Evolutionary conservation across 2,329 filamentous ascomycete species (phyloP), one percentile per base, ranked within the genome.

Genomic region (Ploettnerulaceae sp.): DNA sequence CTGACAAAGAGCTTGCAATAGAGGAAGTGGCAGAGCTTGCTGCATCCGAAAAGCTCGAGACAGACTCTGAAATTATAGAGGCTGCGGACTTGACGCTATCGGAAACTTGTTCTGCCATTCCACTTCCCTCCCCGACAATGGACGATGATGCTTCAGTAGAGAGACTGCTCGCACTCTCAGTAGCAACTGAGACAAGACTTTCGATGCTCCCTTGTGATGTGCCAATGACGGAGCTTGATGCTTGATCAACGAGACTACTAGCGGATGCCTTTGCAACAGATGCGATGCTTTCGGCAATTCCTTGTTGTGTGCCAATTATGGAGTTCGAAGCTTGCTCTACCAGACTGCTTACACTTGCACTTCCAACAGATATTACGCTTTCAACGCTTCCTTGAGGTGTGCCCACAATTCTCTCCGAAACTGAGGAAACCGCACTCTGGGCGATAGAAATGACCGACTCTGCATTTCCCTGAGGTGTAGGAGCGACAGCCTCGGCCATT

Each of bases 361-460:
- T 59, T 1, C 54, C 64, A 18, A 61, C 62, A 34, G 64, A 65
- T 9, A 60, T 49, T 31, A 65, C 44, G 35, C 63, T 68, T 20
- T 67, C 62, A 8, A 60, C 57, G 48, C 56, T 60, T 20, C 62
- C 61, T 48, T 62, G 57, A n/a, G 41, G 45, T 4, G 57, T 57
- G 5, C 57, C 60, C 14, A 58, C 39, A 21, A 59, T 31, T 15
- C 40, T 51, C 8, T 47, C 54, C 4, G 55, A 57, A 24, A 54
- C 21, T 3, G 54, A 51, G 5, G 57, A 56, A 9, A 47, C 51
- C 24, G 47, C 54, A 14, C 56, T 56, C 43, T 50, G 61, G 3
- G 57, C 61, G 15, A 49, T 62, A 31, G 68, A 70, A 25, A 59
- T 60, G 20, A 67, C 47, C 12, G 59, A 61, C 33, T 62, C 59